A percentile compares a stretch with the other conserved stretches of the same genome.
These are phyloP conservation scores for Solanum pennellii DNA, from an alignment of 257 asterid species.

Conservation along the genomic window DNA sequence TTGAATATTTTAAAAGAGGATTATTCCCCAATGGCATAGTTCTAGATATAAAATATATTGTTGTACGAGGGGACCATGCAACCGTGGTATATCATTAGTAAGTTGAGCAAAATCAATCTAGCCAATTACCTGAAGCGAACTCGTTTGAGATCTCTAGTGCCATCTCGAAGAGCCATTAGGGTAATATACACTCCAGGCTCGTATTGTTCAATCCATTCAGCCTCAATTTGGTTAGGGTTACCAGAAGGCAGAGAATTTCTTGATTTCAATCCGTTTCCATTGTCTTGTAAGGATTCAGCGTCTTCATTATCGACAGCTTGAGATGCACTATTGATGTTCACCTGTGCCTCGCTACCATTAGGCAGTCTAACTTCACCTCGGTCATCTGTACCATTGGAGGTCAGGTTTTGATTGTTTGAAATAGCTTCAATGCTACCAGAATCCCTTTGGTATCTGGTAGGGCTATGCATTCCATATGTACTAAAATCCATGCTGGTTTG, in stretches of 20 bases:
- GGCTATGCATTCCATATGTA: slow-evolving; percentile 18
- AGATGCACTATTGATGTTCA: slow-evolving; percentile 28
- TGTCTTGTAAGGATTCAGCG: slow-evolving; percentile 22
- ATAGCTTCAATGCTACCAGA: slow-evolving; percentile 19
- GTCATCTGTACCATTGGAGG: slow-evolving; percentile 29
- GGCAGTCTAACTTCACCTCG: slow-evolving; percentile 26
- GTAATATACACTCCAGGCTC: slow-evolving; percentile 93
- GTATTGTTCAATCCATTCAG: slow-evolving; percentile 89
- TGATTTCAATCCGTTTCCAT: slow-evolving; percentile 39
- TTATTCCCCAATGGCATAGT: neutral
- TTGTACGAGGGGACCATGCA: neutral
- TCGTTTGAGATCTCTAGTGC: slow-evolving; percentile 90
- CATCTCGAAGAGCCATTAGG: slow-evolving; percentile 80
- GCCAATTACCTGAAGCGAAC: slow-evolving; percentile 84
- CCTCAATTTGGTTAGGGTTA: slow-evolving; percentile 55
- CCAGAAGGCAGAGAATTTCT: slow-evolving; percentile 34
- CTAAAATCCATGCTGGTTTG: slow-evolving; percentile 25
- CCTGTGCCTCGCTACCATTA: slow-evolving; percentile 38
- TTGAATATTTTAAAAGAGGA: neutral
- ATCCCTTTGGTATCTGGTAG: slow-evolving; percentile 13
- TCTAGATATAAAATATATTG: neutral
- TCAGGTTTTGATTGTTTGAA: slow-evolving; percentile 17
- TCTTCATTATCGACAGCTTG: slow-evolving; percentile 36
- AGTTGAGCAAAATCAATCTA: neutral
- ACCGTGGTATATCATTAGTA: neutral